phyloP scores from a whole-genome alignment of 805 yeast genomes.

The Myxozyma geophila region DNA sequence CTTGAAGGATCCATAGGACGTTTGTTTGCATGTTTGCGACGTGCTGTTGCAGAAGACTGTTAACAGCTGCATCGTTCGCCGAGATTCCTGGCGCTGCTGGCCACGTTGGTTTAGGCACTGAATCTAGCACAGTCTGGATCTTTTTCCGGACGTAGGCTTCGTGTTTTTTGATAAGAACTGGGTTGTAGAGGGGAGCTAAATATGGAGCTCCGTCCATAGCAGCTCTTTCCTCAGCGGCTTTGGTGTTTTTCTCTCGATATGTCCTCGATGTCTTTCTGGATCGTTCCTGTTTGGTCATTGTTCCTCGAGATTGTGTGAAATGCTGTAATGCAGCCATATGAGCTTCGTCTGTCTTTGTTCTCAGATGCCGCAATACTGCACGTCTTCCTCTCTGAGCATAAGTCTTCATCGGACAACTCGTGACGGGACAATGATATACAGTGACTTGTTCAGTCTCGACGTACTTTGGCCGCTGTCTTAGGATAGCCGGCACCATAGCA shows the following conservation, averaged over 20 bases:
- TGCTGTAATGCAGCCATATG: constrained; percentile 22
- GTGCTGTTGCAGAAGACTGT: constrained; percentile 1
- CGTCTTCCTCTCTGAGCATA: constrained; percentile 36
- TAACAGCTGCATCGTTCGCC: constrained; percentile 3
- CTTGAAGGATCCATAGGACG: constrained; percentile 32
- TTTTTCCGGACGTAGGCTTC: constrained; percentile 36
- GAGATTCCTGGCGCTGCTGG: constrained; percentile 22
- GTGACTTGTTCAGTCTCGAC: constrained; percentile 30
- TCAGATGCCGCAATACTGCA: constrained; percentile 33
- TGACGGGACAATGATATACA: constrained; percentile 34
- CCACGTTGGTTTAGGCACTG: constrained; percentile 26
- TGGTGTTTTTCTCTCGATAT: constrained; percentile 30
- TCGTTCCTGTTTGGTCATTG: constrained; percentile 35
- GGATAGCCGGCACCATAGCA: constrained; percentile 15
- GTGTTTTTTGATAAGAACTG: constrained; percentile 33
- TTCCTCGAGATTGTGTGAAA: constrained; percentile 12
- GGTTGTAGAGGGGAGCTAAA: constrained; percentile 33
- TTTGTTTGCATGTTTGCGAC: constrained; percentile 24
- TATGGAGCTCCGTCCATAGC: constrained; percentile 28
- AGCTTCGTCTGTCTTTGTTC: constrained; percentile 14
- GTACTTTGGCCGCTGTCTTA: constrained; percentile 13
- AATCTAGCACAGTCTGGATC: constrained; percentile 22
- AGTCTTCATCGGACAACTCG: constrained; percentile 27
- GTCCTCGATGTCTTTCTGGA: constrained; percentile 36
- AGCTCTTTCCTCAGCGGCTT: constrained; percentile 23